These are phyloP conservation scores for Lactarius hengduanensis DNA, from an alignment of 768 basidiomycete species.

Conservation along the genomic window DNA sequence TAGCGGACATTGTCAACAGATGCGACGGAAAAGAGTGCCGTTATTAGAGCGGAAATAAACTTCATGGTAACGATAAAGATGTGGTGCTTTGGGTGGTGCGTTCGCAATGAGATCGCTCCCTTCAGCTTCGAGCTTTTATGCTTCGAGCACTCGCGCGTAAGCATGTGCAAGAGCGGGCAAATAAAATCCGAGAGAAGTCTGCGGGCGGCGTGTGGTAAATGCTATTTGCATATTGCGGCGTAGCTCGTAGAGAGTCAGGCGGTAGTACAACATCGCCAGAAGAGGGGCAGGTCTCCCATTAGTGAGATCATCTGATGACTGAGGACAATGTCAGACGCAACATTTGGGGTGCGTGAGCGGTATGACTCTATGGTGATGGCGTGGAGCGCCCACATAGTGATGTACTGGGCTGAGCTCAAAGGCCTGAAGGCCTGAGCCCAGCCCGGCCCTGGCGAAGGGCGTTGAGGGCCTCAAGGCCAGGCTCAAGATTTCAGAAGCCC, in stretches of 20 bases:
- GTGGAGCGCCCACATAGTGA: not conserved
- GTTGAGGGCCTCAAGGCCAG: too few species aligned
- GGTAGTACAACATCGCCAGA: not conserved
- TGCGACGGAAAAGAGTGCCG: not conserved
- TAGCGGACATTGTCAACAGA: constrained; percentile 8
- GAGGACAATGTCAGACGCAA: not conserved
- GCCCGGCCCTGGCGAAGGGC: too few species aligned
- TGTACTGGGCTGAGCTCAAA: not conserved
- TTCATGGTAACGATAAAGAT: not conserved
- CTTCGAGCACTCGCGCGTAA: not conserved
- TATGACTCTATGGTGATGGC: not conserved
- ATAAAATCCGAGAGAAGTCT: not conserved
- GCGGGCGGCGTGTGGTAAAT: not conserved
- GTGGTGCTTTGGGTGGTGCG: not conserved
- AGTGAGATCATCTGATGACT: not conserved
- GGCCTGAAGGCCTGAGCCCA: too few species aligned
- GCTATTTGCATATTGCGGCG: not conserved
- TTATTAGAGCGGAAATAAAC: not conserved
- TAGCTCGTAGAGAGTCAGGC: not conserved
- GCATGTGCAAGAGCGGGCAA: not conserved
- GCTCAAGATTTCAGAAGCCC: too few species aligned
- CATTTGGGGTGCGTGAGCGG: not conserved
- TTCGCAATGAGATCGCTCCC: not conserved
- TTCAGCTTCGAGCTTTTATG: not conserved
- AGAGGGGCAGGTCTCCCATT: not conserved